phyloP scores from a whole-genome alignment of 2,329 filamentous ascomycete genomes.

The Alternaria tenuissima region DNA sequence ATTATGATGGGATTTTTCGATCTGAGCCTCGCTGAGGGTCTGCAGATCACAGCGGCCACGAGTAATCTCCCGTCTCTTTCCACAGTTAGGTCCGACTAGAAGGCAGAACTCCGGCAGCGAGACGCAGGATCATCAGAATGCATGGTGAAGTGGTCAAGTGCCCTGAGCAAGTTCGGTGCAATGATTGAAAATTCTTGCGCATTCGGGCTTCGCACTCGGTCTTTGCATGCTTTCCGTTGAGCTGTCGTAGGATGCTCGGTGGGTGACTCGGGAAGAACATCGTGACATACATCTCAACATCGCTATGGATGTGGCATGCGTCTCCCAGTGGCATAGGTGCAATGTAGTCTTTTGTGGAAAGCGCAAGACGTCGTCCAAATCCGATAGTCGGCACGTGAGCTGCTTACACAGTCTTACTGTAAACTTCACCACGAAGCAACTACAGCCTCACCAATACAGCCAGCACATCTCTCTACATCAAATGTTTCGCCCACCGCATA shows the following conservation, averaged over 20 bases:
- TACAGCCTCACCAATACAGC: not conserved
- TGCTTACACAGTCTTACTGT: not conserved
- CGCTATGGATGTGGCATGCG: not conserved
- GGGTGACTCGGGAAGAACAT: not conserved
- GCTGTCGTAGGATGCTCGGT: not conserved
- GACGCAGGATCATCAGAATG: not conserved
- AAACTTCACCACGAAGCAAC: not conserved
- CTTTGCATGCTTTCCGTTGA: not conserved
- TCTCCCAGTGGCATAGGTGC: not conserved
- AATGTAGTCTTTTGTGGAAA: not conserved
- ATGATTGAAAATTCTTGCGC: not conserved
- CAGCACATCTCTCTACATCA: not conserved
- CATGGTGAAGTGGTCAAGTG: not conserved
- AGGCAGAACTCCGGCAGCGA: conserved; percentile 2
- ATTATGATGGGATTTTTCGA: not conserved
- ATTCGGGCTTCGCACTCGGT: not conserved
- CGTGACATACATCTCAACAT: not conserved
- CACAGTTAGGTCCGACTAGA: not conserved
- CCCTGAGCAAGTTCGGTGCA: not conserved
- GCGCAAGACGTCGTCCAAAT: not conserved
- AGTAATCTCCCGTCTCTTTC: conserved; percentile 3
- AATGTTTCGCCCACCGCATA: not conserved
- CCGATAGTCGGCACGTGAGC: not conserved
- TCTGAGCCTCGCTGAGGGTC: not conserved
- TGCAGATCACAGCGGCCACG: conserved; percentile 1